A percentile compares a stretch with the other conserved stretches of the same genome.
Conservation (phyloP, 768 basidiomycete genomes). For the Panaeolus papilionaceus region DNA sequence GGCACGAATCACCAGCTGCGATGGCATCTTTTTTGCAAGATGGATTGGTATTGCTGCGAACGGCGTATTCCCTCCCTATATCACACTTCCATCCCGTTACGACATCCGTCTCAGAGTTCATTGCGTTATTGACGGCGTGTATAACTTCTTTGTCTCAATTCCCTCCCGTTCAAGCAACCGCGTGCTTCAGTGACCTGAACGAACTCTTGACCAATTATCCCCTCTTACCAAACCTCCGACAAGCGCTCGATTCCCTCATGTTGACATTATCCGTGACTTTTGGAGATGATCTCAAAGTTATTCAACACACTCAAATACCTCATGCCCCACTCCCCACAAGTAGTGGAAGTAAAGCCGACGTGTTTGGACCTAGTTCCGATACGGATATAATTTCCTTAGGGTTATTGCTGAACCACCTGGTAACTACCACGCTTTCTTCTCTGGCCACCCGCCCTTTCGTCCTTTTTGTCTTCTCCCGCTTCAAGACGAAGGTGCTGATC, state of each 20-base stretch:
- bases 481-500: slow-evolving; percentile 17
- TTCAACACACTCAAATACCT: slow-evolving; percentile 76
- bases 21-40: slow-evolving; percentile 65
- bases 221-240: slow-evolving; percentile 58
- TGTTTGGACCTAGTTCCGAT: slow-evolving; percentile 62
- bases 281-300: slow-evolving; percentile 72
- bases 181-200: slow-evolving; percentile 54
- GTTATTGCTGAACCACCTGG: slow-evolving; percentile 66
- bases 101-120: slow-evolving; percentile 66
- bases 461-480: slow-evolving; percentile 23
- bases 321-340: slow-evolving; percentile 59
- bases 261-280: slow-evolving; percentile 56
- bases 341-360: slow-evolving; percentile 60
- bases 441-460: slow-evolving; percentile 11
- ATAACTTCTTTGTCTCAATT: slow-evolving; percentile 67
- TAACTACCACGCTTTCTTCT: slow-evolving; percentile 36
- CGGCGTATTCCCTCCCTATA: slow-evolving; percentile 58
- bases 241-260: slow-evolving; percentile 63
- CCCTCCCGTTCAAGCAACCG: slow-evolving; percentile 63
- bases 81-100: slow-evolving; percentile 65
- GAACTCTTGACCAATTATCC: slow-evolving; percentile 58
- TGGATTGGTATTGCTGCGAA: slow-evolving; percentile 62
- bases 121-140: slow-evolving; percentile 65
- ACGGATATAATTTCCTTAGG: slow-evolving; percentile 71
- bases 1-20: slow-evolving; percentile 51